phyloP scores from a whole-genome alignment of 768 basidiomycete species.

The Lactarius akahatsu region DNA sequence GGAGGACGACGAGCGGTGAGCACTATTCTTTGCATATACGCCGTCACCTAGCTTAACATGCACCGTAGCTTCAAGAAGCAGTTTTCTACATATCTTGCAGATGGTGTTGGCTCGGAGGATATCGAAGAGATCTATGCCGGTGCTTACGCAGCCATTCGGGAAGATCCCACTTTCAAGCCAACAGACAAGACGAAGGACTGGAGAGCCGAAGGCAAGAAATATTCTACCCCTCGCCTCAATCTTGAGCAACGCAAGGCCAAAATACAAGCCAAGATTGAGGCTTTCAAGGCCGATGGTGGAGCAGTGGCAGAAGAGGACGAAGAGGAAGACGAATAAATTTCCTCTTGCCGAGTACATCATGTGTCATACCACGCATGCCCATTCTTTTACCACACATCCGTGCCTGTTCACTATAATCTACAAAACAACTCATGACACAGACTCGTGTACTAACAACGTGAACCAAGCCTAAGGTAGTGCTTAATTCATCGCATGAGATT shows the following conservation, averaged over 20 bases:
- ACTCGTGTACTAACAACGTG: not conserved
- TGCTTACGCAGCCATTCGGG: slow-evolving; percentile 94
- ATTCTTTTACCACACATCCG: not conserved
- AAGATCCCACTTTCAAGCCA: slow-evolving; percentile 87
- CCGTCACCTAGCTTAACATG: slow-evolving; percentile 22
- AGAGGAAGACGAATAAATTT: slow-evolving; percentile 47
- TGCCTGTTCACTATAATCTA: not conserved
- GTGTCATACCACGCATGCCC: not conserved
- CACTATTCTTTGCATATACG: slow-evolving; percentile 15
- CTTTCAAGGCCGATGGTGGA: slow-evolving; percentile 72
- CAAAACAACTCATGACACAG: not conserved
- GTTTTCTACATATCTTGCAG: slow-evolving; percentile 92
- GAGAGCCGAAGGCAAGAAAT: slow-evolving; percentile 81
- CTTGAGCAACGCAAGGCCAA: slow-evolving; percentile 72
- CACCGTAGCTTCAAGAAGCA: slow-evolving; percentile 88
- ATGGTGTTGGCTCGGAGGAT: slow-evolving; percentile 93
- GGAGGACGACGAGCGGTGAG: slow-evolving; percentile 95
- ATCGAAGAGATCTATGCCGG: slow-evolving; percentile 94
- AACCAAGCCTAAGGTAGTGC: not conserved
- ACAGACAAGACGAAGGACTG: slow-evolving; percentile 89
- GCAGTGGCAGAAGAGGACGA: slow-evolving; percentile 44
- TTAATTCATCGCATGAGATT: not conserved
- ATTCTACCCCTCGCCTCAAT: slow-evolving; percentile 66
- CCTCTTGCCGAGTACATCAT: not conserved
- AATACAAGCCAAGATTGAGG: slow-evolving; percentile 87